Percentiles rank a stretch among this genome's conserved stretches.
Evolutionary conservation across 2,329 filamentous ascomycete species (phyloP).

Genomic region (Metarhizium album): DNA sequence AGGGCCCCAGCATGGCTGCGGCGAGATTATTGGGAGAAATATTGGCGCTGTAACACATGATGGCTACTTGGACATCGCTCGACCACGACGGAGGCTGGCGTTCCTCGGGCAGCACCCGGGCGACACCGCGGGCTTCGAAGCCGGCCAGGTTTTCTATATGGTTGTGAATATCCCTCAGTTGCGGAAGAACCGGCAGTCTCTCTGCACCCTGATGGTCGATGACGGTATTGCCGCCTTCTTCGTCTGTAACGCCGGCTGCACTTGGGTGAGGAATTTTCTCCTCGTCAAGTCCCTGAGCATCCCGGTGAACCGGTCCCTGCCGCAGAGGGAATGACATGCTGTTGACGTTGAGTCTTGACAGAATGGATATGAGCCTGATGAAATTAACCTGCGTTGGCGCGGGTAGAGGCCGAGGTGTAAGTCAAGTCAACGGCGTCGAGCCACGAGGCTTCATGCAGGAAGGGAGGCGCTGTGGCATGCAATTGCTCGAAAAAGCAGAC

Average conservation of each 20-base stretch:
- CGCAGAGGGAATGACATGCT: neutral
- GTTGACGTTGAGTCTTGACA: neutral
- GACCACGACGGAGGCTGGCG: constrained; percentile 21
- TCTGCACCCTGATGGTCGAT: neutral
- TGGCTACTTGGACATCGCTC: constrained; percentile 27
- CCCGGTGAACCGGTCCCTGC: neutral
- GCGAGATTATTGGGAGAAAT: constrained; percentile 40
- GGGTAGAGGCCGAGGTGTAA: neutral
- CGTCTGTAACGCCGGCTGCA: neutral
- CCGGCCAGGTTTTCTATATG: constrained; percentile 22
- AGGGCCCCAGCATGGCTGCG: constrained; percentile 59
- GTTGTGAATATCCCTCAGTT: constrained; percentile 11
- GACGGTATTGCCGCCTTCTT: neutral
- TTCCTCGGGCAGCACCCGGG: constrained; percentile 26
- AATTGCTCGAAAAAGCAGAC: too few relatives aligned
- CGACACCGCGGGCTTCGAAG: constrained; percentile 29
- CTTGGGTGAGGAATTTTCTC: neutral
- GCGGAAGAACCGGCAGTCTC: constrained; percentile 2
- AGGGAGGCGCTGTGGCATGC: too few relatives aligned
- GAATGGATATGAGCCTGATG: too few relatives aligned
- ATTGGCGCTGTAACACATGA: constrained; percentile 35
- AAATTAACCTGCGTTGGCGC: neutral
- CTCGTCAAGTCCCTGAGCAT: neutral
- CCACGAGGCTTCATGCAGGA: too few relatives aligned
- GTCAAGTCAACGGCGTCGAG: neutral